A percentile compares a stretch with the other conserved stretches of the same genome.
phyloP scores from a whole-genome alignment of 495 filamentous ascomycete genomes.

The Xylaria palmicola region DNA sequence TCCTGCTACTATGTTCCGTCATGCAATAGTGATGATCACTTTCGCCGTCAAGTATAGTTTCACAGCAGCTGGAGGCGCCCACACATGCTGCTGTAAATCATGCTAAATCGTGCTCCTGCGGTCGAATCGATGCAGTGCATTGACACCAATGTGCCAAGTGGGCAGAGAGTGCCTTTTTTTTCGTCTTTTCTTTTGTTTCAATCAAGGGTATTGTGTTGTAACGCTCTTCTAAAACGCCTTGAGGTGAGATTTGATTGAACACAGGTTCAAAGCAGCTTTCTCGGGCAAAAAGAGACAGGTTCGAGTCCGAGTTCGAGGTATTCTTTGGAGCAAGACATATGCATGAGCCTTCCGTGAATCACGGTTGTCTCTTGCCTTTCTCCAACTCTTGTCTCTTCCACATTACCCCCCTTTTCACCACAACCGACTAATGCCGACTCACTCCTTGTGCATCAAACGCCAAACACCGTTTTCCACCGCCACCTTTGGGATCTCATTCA shows the following conservation, averaged over 20 bases:
- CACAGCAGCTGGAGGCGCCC: not conserved
- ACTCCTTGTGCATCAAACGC: constrained; percentile 11
- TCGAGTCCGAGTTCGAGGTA: not conserved
- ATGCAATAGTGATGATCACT: not conserved
- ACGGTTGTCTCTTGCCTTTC: too few species aligned
- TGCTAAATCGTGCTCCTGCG: constrained; percentile 27
- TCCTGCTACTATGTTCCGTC: not conserved
- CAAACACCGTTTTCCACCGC: constrained; percentile 28
- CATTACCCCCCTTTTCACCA: constrained; percentile 20
- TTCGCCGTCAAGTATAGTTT: not conserved
- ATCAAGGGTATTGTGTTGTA: constrained; percentile 16
- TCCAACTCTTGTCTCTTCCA: too few species aligned
- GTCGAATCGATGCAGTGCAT: constrained; percentile 34
- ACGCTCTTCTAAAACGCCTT: constrained; percentile 2
- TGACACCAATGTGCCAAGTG: constrained; percentile 21
- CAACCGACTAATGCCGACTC: constrained; percentile 22
- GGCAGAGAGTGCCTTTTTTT: not conserved
- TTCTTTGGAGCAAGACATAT: not conserved
- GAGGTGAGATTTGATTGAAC: not conserved
- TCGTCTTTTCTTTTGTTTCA: not conserved
- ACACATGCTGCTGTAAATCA: not conserved
- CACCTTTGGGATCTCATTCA: constrained; percentile 22
- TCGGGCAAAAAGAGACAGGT: not conserved
- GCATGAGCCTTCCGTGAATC: not conserved
- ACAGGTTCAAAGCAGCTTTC: constrained; percentile 2